Evolutionary conservation across 164 flowering plant genomes (phyloP).

Genomic region (Magnolia sinica): DNA sequence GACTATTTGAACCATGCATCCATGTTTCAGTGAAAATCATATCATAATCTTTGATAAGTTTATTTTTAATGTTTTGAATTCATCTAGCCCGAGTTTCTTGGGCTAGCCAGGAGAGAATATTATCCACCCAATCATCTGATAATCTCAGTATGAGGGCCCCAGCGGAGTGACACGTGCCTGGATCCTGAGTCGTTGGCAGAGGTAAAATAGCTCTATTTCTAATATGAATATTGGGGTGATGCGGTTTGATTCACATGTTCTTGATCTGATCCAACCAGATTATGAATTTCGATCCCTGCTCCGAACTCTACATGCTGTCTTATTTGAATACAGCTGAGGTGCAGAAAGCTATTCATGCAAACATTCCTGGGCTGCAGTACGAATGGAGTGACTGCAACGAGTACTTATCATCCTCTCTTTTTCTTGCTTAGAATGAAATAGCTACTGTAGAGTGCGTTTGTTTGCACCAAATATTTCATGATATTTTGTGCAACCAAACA

Average conservation of each 20-base stretch:
- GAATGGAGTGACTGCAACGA: conserved; percentile 28
- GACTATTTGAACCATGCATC: too few species aligned
- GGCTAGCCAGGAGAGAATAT: neutral
- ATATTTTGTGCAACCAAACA: too few species aligned
- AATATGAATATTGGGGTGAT: neutral
- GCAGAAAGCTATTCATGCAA: conserved; percentile 11
- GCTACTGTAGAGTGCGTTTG: neutral
- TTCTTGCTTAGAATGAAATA: neutral
- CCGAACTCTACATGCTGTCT: conserved; percentile 36
- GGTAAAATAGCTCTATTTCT: neutral
- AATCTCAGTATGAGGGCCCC: too few species aligned
- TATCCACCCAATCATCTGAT: neutral
- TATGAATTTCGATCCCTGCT: conserved; percentile 50
- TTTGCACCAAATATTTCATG: neutral
- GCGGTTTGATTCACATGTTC: neutral
- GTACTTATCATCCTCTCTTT: too few species aligned
- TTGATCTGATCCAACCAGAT: neutral
- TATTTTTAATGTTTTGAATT: too few species aligned
- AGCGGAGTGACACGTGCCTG: too few species aligned
- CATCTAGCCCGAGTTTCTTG: too few species aligned
- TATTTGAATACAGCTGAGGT: conserved; percentile 5
- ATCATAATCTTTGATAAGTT: too few species aligned
- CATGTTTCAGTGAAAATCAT: too few species aligned
- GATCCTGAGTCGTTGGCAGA: too few species aligned
- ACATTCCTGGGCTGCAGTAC: conserved; percentile 5